A percentile compares a stretch with the other conserved stretches of the same genome.
These are phyloP conservation scores for Fusarium redolens DNA, from an alignment of 2,329 filamentous ascomycete genomes.

Conservation along the genomic window DNA sequence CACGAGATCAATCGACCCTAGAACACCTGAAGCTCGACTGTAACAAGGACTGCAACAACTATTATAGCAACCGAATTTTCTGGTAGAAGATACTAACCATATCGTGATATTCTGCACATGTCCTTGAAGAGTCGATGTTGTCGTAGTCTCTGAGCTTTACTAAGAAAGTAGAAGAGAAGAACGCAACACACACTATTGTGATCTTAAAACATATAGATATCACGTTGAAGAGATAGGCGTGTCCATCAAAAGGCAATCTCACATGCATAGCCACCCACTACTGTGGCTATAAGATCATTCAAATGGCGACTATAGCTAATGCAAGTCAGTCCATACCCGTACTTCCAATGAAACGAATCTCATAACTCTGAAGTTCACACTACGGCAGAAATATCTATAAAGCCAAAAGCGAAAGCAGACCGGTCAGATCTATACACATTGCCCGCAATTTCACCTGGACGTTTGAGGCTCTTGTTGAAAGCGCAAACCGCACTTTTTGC, in stretches of 20 bases:
- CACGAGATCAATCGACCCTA: background rate
- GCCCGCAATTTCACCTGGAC: no score
- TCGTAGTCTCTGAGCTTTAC: no score
- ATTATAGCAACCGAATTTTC: rapidly evolving
- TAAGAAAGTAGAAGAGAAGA: background rate
- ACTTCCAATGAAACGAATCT: no score
- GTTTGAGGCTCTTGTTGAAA: no score
- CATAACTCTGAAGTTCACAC: background rate
- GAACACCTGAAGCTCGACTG: no score
- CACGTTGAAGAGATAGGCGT: no score
- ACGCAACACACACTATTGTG: no score
- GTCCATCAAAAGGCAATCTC: background rate
- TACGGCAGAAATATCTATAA: no score
- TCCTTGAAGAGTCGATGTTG: background rate
- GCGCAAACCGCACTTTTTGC: background rate
- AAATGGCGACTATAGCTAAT: rapidly evolving
- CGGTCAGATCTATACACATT: no score
- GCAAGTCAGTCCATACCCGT: no score
- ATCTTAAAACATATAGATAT: rapidly evolving
- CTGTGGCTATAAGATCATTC: background rate
- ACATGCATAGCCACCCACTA: rapidly evolving
- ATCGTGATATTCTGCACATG: background rate
- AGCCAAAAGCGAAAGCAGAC: rapidly evolving
- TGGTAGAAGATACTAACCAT: background rate
- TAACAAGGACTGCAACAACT: background rate